A percentile compares a stretch with the other conserved stretches of the same genome.
These are phyloP conservation scores for Ramaria sp. DNA, from an alignment of 768 basidiomycete species.

Conservation along the genomic window DNA sequence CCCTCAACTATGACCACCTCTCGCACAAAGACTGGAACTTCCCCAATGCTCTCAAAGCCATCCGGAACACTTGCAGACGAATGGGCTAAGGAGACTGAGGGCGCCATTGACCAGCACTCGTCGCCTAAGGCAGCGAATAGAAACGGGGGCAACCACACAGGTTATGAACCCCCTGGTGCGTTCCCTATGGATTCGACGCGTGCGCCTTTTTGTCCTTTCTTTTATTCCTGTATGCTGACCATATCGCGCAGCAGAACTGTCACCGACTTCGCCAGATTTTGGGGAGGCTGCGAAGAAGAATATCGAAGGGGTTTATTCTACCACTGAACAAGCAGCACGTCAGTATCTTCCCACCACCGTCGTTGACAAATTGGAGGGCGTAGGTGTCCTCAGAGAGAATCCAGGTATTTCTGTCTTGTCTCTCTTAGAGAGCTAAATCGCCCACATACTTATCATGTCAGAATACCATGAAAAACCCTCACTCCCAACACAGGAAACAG, in stretches of 20 bases:
- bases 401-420: neutral
- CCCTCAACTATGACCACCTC: too few relatives aligned
- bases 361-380: conserved; percentile 1
- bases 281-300: neutral
- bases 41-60: too few relatives aligned
- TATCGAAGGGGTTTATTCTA: neutral
- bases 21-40: too few relatives aligned
- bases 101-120: neutral
- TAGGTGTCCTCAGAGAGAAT: neutral
- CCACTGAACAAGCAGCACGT: conserved; percentile 3
- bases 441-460: too few relatives aligned
- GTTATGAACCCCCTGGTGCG: neutral
- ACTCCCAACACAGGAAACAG: neutral
- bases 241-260: neutral
- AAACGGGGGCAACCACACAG: neutral
- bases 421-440: too few relatives aligned
- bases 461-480: neutral
- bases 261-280: neutral
- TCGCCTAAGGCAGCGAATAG: neutral
- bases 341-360: conserved; percentile 1
- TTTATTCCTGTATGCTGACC: too few relatives aligned
- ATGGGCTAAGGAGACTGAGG: conserved; percentile 2
- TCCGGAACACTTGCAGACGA: neutral
- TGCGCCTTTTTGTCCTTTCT: neutral
- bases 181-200: neutral